phyloP scores from a whole-genome alignment of 2,329 filamentous ascomycete genomes.

The Colletotrichum paranaense region DNA sequence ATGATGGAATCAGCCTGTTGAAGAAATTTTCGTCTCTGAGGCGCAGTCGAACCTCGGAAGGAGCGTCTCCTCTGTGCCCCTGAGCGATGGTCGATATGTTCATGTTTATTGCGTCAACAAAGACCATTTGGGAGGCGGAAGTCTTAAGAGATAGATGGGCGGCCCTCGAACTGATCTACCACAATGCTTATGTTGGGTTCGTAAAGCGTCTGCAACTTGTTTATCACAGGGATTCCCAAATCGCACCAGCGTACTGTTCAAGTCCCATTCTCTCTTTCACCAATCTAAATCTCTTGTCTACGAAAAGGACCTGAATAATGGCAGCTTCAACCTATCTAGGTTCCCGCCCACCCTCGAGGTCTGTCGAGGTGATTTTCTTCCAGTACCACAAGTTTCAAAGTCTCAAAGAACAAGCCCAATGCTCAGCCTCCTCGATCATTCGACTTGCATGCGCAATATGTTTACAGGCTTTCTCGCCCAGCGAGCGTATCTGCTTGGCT shows the following conservation, averaged over 20 bases:
- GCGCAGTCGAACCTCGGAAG: not conserved
- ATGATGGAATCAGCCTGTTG: no score
- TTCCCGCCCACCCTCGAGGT: not conserved
- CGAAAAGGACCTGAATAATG: not conserved
- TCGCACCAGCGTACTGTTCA: not conserved
- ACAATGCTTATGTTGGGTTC: not conserved
- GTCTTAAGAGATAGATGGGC: not conserved
- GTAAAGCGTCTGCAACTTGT: not conserved
- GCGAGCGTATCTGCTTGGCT: not conserved
- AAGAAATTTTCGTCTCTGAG: not conserved
- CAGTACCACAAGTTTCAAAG: not conserved
- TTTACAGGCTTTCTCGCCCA: not conserved
- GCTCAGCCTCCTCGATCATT: slow-evolving; percentile 13
- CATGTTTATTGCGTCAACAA: not conserved
- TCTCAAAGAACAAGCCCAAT: slow-evolving; percentile 5
- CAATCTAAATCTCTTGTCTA: not conserved
- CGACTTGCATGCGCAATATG: slow-evolving; percentile 12
- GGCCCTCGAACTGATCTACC: no score
- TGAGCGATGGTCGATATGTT: not conserved
- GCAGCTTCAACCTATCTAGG: no score
- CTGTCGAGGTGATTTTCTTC: slow-evolving; percentile 1
- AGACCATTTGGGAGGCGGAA: no score
- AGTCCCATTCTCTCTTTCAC: not conserved
- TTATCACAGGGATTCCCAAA: not conserved
- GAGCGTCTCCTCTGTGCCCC: not conserved